These are phyloP conservation scores for Diaporthe vaccinii DNA, from an alignment of 2,329 filamentous ascomycete species.

Conservation along the genomic window DNA sequence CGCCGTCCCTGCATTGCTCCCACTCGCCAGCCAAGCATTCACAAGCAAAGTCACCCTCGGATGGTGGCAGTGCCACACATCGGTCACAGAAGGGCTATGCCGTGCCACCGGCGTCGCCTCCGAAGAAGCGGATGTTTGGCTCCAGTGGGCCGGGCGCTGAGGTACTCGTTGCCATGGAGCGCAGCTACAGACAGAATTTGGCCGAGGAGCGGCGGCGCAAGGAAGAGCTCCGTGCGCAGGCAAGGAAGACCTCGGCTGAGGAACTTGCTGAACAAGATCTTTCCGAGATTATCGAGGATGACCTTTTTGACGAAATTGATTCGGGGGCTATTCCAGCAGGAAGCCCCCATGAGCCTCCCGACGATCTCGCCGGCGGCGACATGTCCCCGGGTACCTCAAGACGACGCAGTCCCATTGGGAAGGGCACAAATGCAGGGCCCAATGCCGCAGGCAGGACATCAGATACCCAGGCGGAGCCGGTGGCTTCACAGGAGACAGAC, in stretches of 20 bases:
- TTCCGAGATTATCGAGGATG: slow-evolving; percentile 13
- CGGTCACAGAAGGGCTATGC: not conserved
- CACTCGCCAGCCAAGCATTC: not conserved
- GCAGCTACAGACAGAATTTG: slow-evolving; percentile 49
- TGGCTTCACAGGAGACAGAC: slow-evolving; percentile 49
- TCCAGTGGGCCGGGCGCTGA: slow-evolving; percentile 48
- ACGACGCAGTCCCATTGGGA: not conserved
- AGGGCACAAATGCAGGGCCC: not conserved
- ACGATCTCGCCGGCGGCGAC: not conserved
- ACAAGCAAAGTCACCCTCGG: not conserved
- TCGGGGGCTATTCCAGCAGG: not conserved
- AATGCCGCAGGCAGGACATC: not conserved
- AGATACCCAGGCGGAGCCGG: not conserved
- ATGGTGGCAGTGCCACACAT: not conserved
- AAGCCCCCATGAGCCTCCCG: not conserved
- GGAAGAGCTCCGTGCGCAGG: slow-evolving; percentile 24
- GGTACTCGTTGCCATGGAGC: slow-evolving; percentile 48
- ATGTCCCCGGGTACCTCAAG: not conserved
- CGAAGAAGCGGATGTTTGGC: slow-evolving; percentile 52
- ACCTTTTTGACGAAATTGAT: not conserved
- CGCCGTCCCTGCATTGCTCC: not conserved
- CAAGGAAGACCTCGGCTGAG: not conserved
- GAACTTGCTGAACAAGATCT: not conserved
- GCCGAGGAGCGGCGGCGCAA: slow-evolving; percentile 38
- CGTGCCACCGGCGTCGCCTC: slow-evolving; percentile 36